Conservation (phyloP, 257 asterid genomes). For the Oldenlandia corymbosa region DNA sequence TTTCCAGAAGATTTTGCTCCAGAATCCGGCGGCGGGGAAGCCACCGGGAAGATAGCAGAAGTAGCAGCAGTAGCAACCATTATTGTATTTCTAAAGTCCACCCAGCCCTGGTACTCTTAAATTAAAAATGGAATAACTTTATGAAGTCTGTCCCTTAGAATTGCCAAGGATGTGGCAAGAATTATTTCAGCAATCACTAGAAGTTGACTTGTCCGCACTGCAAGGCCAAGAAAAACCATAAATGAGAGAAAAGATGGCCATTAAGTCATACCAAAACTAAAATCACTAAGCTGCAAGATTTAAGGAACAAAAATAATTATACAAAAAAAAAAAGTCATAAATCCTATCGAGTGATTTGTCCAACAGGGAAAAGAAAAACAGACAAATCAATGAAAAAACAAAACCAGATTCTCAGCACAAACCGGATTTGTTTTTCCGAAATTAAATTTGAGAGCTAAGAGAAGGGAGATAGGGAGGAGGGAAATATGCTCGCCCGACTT, state of each 20-base stretch:
- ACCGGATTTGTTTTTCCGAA: neutral
- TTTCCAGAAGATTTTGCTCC: slow-evolving; percentile 56
- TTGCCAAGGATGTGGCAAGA: slow-evolving; percentile 1
- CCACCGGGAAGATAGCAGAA: slow-evolving; percentile 57
- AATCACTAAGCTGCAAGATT: neutral
- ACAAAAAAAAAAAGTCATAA: neutral
- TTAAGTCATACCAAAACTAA: neutral
- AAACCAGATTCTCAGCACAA: neutral
- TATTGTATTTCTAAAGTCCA: slow-evolving; percentile 20
- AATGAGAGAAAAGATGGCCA: neutral
- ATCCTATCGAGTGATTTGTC: neutral
- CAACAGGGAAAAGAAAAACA: neutral
- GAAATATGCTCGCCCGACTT: too few relatives aligned
- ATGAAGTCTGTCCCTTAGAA: slow-evolving; percentile 2
- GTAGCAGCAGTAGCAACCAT: slow-evolving; percentile 86
- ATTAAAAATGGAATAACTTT: neutral
- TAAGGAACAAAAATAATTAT: neutral
- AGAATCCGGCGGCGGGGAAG: slow-evolving; percentile 54
- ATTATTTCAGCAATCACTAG: slow-evolving; percentile 6
- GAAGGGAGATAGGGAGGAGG: too few relatives aligned
- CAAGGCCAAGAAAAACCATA: slow-evolving; percentile 9
- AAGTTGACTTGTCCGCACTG: slow-evolving; percentile 5
- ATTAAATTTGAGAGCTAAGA: neutral
- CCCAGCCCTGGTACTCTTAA: neutral
- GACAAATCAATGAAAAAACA: neutral